Percentiles rank a stretch among this genome's conserved stretches.
phyloP scores from a whole-genome alignment of 805 yeast species.

The Teunomyces atbi region DNA sequence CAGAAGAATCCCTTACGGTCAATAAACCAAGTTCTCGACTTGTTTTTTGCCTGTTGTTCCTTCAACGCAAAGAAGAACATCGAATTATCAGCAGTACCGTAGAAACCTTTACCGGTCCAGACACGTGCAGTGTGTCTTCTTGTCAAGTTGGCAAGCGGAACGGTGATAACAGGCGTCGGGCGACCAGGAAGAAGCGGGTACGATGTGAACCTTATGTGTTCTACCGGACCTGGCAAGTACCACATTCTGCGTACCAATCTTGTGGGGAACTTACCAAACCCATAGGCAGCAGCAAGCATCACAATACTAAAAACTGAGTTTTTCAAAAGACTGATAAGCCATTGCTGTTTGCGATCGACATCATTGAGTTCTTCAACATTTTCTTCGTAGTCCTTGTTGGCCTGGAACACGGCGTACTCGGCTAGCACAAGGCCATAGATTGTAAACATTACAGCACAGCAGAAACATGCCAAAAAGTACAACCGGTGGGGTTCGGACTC shows the following conservation, averaged over 20 bases:
- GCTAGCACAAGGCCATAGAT: conserved; percentile 64
- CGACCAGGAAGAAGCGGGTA: conserved; percentile 75
- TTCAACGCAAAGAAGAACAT: conserved; percentile 71
- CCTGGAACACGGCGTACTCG: conserved; percentile 55
- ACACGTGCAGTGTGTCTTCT: conserved; percentile 64
- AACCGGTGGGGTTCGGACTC: conserved; percentile 82
- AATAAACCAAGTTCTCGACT: conserved; percentile 65
- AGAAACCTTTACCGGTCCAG: conserved; percentile 86
- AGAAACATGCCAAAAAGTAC: conserved; percentile 67
- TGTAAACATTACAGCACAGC: conserved; percentile 65
- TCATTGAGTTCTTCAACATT: conserved; percentile 48
- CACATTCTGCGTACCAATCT: conserved; percentile 73
- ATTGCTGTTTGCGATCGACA: conserved; percentile 41
- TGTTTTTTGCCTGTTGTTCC: conserved; percentile 45
- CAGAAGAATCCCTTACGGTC: conserved; percentile 88
- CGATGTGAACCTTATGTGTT: conserved; percentile 62
- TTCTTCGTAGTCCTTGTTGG: conserved; percentile 50
- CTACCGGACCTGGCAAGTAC: conserved; percentile 63
- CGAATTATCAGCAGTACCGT: conserved; percentile 75
- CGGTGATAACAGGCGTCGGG: conserved; percentile 70
- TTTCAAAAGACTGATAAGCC: conserved; percentile 27
- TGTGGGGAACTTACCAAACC: conserved; percentile 52
- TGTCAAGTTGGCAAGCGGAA: conserved; percentile 55
- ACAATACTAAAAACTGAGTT: conserved; percentile 28
- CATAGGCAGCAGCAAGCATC: conserved; percentile 29